Evolutionary conservation across 495 filamentous ascomycete species (phyloP).

Genomic region (Neurospora sp.): DNA sequence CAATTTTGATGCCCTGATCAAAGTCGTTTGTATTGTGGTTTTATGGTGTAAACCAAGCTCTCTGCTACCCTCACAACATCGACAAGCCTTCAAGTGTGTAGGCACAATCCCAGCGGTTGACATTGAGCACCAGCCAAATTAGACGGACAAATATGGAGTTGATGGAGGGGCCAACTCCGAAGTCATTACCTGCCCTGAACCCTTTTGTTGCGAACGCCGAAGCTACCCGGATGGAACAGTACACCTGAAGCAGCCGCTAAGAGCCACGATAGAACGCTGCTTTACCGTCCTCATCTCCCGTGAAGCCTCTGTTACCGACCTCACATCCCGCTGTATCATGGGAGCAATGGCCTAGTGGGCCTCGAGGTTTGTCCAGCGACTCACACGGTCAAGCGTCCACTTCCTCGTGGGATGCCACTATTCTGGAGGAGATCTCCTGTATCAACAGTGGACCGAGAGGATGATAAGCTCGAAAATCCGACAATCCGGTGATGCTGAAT

Average conservation of each 20-base stretch:
- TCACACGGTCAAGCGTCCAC: neutral
- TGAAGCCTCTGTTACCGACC: neutral
- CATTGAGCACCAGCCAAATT: neutral
- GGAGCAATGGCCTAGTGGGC: neutral
- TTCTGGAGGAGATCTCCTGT: neutral
- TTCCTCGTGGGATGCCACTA: neutral
- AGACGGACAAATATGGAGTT: neutral
- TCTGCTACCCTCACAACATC: neutral
- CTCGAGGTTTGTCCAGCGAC: neutral
- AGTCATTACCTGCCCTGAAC: neutral
- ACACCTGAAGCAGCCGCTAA: neutral
- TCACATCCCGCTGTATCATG: neutral
- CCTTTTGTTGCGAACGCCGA: neutral
- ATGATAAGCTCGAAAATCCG: neutral
- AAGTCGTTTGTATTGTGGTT: neutral
- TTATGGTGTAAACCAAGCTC: neutral
- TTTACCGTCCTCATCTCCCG: neutral
- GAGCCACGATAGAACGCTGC: neutral
- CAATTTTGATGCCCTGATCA: neutral
- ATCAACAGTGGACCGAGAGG: neutral
- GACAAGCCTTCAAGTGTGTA: neutral
- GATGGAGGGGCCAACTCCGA: neutral
- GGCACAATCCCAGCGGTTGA: neutral
- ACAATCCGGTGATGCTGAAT: neutral
- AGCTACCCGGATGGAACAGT: neutral